phyloP scores from a whole-genome alignment of 306 rosid species.

The Glycyrrhiza uralensis region DNA sequence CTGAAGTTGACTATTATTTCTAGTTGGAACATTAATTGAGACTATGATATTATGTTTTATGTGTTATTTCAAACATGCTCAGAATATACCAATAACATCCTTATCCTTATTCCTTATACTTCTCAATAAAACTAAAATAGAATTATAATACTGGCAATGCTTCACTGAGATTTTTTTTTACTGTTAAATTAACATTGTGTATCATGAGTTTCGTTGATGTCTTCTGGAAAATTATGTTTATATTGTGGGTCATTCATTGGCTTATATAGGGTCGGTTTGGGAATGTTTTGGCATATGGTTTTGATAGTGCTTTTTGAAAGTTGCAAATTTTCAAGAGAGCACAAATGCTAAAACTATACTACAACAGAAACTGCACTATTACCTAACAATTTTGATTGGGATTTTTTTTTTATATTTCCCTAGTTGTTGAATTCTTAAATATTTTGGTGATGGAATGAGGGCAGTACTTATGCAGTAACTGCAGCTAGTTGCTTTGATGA shows the following conservation, averaged over 20 bases:
- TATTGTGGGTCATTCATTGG: too few relatives aligned
- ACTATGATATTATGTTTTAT: neutral
- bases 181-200: too few relatives aligned
- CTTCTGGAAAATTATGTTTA: too few relatives aligned
- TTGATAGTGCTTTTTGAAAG: too few relatives aligned
- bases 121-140: neutral
- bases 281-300: too few relatives aligned
- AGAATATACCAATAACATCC: neutral
- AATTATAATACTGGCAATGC: neutral
- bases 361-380: neutral
- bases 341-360: neutral
- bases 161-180: neutral
- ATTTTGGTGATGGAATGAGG: neutral
- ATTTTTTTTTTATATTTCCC: neutral
- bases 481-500: neutral
- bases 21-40: constrained; percentile 15
- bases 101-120: neutral
- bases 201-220: too few relatives aligned
- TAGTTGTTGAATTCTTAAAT: neutral
- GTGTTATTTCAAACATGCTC: neutral
- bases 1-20: neutral
- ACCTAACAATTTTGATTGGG: neutral
- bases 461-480: neutral
- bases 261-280: too few relatives aligned
- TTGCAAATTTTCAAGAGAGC: too few relatives aligned